These are phyloP conservation scores for Yamagishiella unicocca DNA, from an alignment of 139 green algal genomes.

Conservation along the genomic window DNA sequence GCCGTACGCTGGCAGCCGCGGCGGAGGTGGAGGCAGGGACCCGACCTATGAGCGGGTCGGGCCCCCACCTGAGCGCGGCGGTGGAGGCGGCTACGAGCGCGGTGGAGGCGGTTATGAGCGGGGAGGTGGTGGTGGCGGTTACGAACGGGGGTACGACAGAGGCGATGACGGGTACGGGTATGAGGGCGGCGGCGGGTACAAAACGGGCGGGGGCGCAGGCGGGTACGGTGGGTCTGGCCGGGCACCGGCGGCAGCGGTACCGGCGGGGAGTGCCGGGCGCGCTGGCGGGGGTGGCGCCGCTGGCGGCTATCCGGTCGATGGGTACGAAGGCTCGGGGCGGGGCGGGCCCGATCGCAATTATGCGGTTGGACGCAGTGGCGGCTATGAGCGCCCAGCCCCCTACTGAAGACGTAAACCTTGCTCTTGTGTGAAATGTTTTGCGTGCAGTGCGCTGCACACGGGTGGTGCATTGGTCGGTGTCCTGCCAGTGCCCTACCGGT, in stretches of 20 bases:
- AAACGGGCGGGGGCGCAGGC: not conserved
- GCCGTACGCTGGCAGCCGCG: not conserved
- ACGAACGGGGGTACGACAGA: not conserved
- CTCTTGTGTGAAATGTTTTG: not conserved
- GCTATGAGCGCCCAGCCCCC: constrained; percentile 24
- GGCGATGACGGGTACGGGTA: not conserved
- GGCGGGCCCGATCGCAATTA: constrained; percentile 30
- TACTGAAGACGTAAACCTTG: not conserved
- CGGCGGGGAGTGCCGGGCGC: not conserved
- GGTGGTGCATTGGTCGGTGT: too few species aligned
- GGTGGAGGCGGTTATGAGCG: not conserved
- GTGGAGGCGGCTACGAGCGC: constrained; percentile 4
- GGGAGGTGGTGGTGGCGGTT: not conserved
- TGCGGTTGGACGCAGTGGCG: not conserved
- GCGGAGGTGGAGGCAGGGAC: constrained; percentile 2
- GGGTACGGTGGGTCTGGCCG: not conserved
- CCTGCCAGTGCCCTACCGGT: too few species aligned
- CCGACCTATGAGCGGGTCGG: not conserved
- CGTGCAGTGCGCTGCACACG: not conserved
- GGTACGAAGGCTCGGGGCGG: constrained; percentile 8
- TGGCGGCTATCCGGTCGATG: not conserved
- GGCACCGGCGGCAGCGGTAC: not conserved
- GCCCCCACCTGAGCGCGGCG: not conserved
- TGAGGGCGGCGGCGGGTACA: not conserved
- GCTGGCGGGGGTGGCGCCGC: not conserved